Evolutionary conservation across 2,329 filamentous ascomycete species (phyloP), one percentile per base, ranked within the genome.

Genomic region (Verticillium klebahnii): DNA sequence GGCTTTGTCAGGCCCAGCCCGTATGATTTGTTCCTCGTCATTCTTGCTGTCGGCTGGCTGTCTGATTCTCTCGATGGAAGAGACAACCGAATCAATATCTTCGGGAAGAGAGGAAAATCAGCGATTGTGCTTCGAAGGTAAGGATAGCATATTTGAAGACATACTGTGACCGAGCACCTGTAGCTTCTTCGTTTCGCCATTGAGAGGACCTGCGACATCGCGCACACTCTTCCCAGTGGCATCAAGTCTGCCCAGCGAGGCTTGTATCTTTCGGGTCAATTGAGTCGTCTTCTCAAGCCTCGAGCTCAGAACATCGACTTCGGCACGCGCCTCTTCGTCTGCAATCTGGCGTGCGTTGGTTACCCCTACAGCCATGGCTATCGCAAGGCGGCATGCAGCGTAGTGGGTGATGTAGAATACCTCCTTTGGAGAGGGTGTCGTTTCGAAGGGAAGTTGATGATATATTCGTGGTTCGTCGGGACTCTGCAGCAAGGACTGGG

Each of bases 231-330:
- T 92, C 19, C 94, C 95, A 60, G 92, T 96, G 40, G 89, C 87
- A 69, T 98, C 93, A 37, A 99, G 82, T 61, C 93, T 86, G 40
- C 87, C 85, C 67, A 97, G 83, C 59, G 92, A 96, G 32, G 91
- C 89, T 75, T 96, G 91, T 61, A 99, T 97, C 81, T 96, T 97
- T 80, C 95, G 97, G 36, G 93, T 97, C 73, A 98, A 84, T 71
- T 92, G 87, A 63, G 93, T 90, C 68, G 96, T 96, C 83, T 97
- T 98, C 69, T 96, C 92, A 65, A 98, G 86, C 45, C 87, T 82
- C 60, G 87, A 89, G 68, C 88, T 89, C 57, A 90, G 79, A 34
- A 90, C 87, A 67, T 90, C 87, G 60, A 90, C 87, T 73, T 90
- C 87, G 56, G 87, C 87, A 62, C 86, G 81, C 55, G 87, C 85